phyloP scores from a whole-genome alignment of 768 basidiomycete species.

The Amanita subjunquillea region DNA sequence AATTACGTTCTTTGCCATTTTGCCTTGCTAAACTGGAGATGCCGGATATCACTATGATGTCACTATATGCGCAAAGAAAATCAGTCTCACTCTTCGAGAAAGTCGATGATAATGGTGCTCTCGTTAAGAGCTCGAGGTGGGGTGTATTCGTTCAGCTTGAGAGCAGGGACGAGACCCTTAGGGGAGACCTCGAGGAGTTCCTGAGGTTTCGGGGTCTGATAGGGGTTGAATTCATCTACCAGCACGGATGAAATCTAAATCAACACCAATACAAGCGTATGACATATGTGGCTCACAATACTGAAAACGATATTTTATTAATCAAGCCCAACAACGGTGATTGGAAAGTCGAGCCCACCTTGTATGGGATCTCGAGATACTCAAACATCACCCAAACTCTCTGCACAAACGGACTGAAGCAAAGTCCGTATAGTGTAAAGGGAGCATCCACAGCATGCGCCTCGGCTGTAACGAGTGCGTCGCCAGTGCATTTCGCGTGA shows the following conservation, averaged over 20 bases:
- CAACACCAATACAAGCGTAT: not conserved
- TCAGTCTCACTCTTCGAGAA: conserved; percentile 58
- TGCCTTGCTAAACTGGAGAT: conserved; percentile 12
- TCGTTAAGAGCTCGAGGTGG: conserved; percentile 65
- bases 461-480: conserved; percentile 46
- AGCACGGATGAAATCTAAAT: not conserved
- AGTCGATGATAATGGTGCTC: conserved; percentile 73
- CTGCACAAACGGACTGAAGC: conserved; percentile 3
- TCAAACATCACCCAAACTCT: too few relatives aligned
- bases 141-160: conserved; percentile 29
- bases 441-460: conserved; percentile 35
- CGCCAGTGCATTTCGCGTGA: conserved; percentile 30
- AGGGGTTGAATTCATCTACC: conserved; percentile 75
- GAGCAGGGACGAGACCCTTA: conserved; percentile 41
- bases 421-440: conserved; percentile 60
- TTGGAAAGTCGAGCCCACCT: conserved; percentile 26
- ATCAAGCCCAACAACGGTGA: not conserved
- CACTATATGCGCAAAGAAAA: not conserved
- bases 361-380: conserved; percentile 42
- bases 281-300: conserved; percentile 12
- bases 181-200: conserved; percentile 74
- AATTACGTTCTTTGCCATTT: conserved; percentile 27
- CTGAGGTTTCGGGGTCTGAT: conserved; percentile 55
- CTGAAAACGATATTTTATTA: not conserved
- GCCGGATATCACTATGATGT: not conserved